Evolutionary conservation across 352 stramenopile genomes (phyloP).

Genomic region (Globisporangium solare): DNA sequence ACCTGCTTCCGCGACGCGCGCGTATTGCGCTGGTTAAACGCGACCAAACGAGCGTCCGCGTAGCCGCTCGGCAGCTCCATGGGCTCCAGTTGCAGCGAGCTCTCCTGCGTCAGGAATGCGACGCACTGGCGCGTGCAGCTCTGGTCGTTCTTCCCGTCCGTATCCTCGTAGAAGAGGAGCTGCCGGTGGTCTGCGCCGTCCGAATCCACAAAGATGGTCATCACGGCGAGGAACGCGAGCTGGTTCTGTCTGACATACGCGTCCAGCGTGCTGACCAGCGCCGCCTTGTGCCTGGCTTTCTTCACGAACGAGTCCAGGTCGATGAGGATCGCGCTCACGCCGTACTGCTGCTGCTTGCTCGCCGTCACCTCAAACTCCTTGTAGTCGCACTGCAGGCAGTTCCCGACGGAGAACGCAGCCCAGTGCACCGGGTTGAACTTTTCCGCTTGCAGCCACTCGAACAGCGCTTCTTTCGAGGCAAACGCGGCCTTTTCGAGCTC

Average conservation of each 20-base stretch:
- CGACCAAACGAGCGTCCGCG: slow-evolving; percentile 23
- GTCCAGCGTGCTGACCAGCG: slow-evolving; percentile 25
- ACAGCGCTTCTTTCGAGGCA: slow-evolving; percentile 37
- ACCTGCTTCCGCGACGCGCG: slow-evolving; percentile 73
- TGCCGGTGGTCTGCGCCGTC: slow-evolving; percentile 44
- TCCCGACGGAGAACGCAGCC: slow-evolving; percentile 48
- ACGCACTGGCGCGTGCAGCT: slow-evolving; percentile 26
- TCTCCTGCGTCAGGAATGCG: slow-evolving; percentile 29
- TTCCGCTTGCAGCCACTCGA: slow-evolving; percentile 60
- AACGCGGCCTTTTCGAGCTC: slow-evolving; percentile 44
- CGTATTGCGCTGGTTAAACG: slow-evolving; percentile 59
- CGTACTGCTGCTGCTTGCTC: slow-evolving; percentile 19
- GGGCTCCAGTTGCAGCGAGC: slow-evolving; percentile 35
- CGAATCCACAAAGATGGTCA: slow-evolving; percentile 51
- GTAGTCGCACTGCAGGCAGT: slow-evolving; percentile 77
- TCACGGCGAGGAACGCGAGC: slow-evolving; percentile 61
- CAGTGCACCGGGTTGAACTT: slow-evolving; percentile 68
- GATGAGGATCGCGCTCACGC: slow-evolving; percentile 63
- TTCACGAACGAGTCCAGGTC: slow-evolving; percentile 40
- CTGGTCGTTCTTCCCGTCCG: slow-evolving; percentile 17
- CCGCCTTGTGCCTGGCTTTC: slow-evolving; percentile 30
- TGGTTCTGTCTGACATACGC: slow-evolving; percentile 41
- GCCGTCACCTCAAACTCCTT: slow-evolving; percentile 56
- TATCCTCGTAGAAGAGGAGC: slow-evolving; percentile 50
- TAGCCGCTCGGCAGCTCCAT: slow-evolving; percentile 29